Conservation (phyloP, 345 rosid species). For the Draba incana region DNA sequence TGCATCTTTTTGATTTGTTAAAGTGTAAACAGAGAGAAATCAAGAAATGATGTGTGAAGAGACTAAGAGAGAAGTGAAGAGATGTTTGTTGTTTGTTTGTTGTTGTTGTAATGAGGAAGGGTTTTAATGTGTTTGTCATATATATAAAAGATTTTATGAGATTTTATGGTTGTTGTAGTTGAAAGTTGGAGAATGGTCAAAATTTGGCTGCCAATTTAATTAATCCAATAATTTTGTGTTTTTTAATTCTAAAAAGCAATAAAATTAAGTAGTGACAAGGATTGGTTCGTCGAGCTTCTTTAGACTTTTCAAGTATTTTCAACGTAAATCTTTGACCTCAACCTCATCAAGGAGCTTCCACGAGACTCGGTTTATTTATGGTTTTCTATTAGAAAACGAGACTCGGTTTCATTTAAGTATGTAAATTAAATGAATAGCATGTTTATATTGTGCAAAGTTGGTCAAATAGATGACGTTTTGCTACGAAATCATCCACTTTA, state of each 20-base stretch:
- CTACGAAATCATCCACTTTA: background rate
- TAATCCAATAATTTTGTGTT: conserved; percentile 12
- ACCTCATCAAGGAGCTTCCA: conserved; percentile 19
- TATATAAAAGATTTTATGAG: conserved; percentile 25
- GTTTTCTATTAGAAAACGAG: no score
- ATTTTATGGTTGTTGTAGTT: conserved; percentile 31
- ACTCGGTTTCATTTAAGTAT: no score
- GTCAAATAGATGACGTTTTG: background rate
- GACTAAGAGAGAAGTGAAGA: conserved; percentile 5
- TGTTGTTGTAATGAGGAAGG: conserved; percentile 28
- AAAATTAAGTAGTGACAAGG: conserved; percentile 10
- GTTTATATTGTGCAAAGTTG: conserved; percentile 19
- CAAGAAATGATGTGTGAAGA: conserved; percentile 30
- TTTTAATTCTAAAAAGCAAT: background rate
- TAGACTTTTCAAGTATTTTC: conserved; percentile 29
- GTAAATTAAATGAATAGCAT: conserved; percentile 28
- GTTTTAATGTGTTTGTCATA: conserved; percentile 23
- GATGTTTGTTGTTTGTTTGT: conserved; percentile 11
- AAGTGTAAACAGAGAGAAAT: background rate
- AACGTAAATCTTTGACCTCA: conserved; percentile 32
- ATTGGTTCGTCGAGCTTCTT: conserved; percentile 7
- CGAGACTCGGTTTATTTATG: conserved; percentile 12
- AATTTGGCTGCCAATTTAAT: conserved; percentile 5
- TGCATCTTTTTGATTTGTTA: conserved; percentile 17
- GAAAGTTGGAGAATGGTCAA: conserved; percentile 21